Conservation (phyloP, 768 basidiomycete species). For the Tulasnella sp. region DNA sequence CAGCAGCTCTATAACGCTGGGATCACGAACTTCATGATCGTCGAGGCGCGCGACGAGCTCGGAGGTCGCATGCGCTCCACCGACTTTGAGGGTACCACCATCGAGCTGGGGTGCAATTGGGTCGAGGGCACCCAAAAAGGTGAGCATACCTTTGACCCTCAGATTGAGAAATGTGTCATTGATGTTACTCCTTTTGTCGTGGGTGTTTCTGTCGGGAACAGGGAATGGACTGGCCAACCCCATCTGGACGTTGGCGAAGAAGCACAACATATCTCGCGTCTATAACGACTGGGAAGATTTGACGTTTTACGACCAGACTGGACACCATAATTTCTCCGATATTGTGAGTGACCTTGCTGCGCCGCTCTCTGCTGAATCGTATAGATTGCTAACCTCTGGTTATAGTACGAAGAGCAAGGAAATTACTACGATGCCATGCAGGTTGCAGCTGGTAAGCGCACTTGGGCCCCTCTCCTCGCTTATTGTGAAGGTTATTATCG, state of each 20-base stretch:
- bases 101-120: conserved; percentile 43
- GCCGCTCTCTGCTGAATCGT: too few species aligned
- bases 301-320: conserved; percentile 8
- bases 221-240: conserved; percentile 45
- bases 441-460: not conserved
- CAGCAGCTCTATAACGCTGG: conserved; percentile 41
- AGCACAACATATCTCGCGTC: not conserved
- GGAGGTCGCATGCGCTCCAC: conserved; percentile 50
- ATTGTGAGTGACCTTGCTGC: not conserved
- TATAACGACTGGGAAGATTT: conserved; percentile 13
- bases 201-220: not conserved
- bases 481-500: too few species aligned
- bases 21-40: conserved; percentile 46
- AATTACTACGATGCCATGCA: not conserved
- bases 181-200: not conserved
- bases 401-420: not conserved
- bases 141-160: not conserved
- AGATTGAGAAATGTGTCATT: not conserved
- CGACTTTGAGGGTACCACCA: conserved; percentile 37
- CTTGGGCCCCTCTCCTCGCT: too few species aligned
- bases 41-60: conserved; percentile 48
- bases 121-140: conserved; percentile 37
- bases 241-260: conserved; percentile 40
- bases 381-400: not conserved
- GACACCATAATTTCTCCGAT: not conserved